Conservation (phyloP, 2,329 filamentous ascomycete genomes). For the Ceratocystis papillata region DNA sequence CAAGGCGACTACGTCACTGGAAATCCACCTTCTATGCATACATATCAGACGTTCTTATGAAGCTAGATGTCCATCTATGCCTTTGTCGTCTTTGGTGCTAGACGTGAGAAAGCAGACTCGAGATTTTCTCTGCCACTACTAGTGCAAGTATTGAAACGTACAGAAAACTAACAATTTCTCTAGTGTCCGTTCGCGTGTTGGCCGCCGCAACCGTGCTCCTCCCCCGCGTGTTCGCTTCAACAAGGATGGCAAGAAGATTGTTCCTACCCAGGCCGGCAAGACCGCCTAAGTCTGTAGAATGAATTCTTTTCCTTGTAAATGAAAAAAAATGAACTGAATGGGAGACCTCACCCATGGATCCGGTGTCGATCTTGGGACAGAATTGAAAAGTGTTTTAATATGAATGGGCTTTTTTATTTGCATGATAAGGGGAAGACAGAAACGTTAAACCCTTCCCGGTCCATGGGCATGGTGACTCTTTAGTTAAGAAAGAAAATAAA, state of each 20-base stretch:
- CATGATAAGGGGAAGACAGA: constrained; percentile 19
- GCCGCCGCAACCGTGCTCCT: constrained; percentile 97
- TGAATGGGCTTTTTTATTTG: constrained; percentile 3
- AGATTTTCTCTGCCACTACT: neutral
- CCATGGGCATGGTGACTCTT: constrained; percentile 19
- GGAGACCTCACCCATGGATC: constrained; percentile 19
- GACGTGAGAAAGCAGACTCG: neutral
- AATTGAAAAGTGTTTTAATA: constrained; percentile 20
- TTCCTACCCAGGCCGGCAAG: constrained; percentile 69
- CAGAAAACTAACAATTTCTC: constrained; percentile 31
- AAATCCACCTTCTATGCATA: neutral
- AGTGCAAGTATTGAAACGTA: neutral
- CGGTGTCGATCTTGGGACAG: constrained; percentile 21
- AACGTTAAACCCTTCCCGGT: constrained; percentile 15
- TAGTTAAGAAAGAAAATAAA: constrained; percentile 5
- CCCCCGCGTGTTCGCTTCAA: constrained; percentile 98
- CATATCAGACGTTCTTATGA: constrained; percentile 13
- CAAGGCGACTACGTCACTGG: neutral
- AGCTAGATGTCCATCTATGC: constrained; percentile 17
- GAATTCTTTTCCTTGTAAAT: neutral
- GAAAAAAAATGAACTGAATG: constrained; percentile 13
- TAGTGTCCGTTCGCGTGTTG: constrained; percentile 93
- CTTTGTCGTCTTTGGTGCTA: constrained; percentile 15
- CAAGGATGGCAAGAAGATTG: constrained; percentile 99
- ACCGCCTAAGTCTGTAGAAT: constrained; percentile 30